Conservation (phyloP, 352 stramenopile genomes). For the Globisporangium cederbergense region DNA sequence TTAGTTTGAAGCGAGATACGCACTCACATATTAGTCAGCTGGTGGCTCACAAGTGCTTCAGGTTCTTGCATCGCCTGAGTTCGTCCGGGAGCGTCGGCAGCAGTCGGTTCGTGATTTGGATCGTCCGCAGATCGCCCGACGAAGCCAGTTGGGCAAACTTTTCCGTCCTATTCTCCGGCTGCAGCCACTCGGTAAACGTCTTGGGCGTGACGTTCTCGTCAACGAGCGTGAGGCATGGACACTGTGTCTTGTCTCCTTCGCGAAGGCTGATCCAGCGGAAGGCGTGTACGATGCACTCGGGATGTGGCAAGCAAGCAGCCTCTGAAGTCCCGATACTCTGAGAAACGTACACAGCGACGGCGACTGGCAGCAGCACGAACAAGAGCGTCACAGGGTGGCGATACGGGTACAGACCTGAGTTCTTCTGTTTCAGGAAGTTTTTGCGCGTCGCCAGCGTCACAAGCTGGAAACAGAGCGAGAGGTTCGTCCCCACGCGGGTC, state of each 20-base stretch:
- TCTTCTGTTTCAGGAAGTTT: not conserved
- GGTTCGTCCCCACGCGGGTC: conserved; percentile 25
- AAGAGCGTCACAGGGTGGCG: conserved; percentile 12
- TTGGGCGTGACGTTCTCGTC: conserved; percentile 14
- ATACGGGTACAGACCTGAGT: not conserved
- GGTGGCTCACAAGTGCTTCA: conserved; percentile 27
- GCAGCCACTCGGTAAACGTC: conserved; percentile 22
- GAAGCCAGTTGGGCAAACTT: conserved; percentile 23
- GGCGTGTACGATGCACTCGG: conserved; percentile 13
- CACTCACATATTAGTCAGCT: too few species aligned
- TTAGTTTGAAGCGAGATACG: too few species aligned
- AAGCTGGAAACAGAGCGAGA: conserved; percentile 10
- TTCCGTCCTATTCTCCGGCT: conserved; percentile 15
- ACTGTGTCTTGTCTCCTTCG: conserved; percentile 12
- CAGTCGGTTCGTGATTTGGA: conserved; percentile 30
- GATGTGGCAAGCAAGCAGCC: not conserved
- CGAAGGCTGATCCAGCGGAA: conserved; percentile 5
- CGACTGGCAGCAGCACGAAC: not conserved
- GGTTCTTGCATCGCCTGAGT: conserved; percentile 11
- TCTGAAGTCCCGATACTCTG: conserved; percentile 7
- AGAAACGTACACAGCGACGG: not conserved
- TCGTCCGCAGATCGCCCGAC: conserved; percentile 21
- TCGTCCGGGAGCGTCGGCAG: not conserved
- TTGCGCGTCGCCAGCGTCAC: not conserved
- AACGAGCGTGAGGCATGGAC: conserved; percentile 32